Evolutionary conservation across 192 early-diverging fungal genomes (phyloP).

Genomic region (Coemansia sp.): DNA sequence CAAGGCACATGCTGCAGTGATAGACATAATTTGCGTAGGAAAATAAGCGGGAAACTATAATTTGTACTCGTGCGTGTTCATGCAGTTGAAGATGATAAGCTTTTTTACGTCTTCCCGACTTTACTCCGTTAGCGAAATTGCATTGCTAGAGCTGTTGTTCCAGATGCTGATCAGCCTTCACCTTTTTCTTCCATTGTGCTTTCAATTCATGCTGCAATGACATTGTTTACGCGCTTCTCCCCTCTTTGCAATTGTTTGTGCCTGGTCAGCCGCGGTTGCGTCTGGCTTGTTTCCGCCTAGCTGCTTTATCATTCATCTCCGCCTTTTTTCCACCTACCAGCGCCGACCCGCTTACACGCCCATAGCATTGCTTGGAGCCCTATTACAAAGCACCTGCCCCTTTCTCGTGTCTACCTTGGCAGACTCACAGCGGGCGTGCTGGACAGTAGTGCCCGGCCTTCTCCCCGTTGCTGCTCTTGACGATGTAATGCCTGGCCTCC

Average conservation of each 20-base stretch:
- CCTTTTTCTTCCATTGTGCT: background rate
- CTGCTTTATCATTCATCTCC: background rate
- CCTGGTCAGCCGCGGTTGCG: conserved; percentile 6
- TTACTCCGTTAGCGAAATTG: conserved; percentile 1
- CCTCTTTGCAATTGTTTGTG: conserved; percentile 11
- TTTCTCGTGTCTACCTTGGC: conserved; percentile 1
- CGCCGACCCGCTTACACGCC: background rate
- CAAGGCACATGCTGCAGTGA: background rate
- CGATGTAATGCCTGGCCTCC: background rate
- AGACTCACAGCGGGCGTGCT: background rate
- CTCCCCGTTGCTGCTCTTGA: background rate
- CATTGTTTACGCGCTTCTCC: conserved; percentile 10
- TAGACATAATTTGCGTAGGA: background rate
- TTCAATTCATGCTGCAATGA: background rate
- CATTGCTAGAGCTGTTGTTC: background rate
- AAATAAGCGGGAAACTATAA: background rate
- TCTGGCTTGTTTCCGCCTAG: background rate
- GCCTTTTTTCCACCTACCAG: background rate
- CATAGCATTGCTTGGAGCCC: background rate
- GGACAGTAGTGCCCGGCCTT: conserved; percentile 8
- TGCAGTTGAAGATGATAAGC: conserved; percentile 13
- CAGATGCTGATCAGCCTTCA: conserved; percentile 12
- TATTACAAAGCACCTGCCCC: conserved; percentile 10
- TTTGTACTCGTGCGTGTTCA: background rate
- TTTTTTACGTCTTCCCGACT: background rate